Evolutionary conservation across 2,329 filamentous ascomycete genomes (phyloP).

Genomic region (Fusarium sp.): DNA sequence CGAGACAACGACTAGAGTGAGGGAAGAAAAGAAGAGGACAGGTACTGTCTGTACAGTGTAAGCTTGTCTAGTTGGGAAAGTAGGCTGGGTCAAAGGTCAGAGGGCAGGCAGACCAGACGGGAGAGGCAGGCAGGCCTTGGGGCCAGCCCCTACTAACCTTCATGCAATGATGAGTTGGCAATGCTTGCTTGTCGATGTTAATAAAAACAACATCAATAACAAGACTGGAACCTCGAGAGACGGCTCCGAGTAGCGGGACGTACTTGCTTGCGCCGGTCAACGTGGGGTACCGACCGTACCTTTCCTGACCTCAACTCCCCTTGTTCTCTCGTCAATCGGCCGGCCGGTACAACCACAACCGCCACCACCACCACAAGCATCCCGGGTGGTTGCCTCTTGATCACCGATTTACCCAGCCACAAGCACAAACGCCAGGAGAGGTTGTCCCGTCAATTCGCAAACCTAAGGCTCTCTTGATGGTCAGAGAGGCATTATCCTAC

Average conservation of each 20-base stretch:
- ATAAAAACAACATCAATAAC: conserved; percentile 51
- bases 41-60: not conserved
- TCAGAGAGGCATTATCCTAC: not conserved
- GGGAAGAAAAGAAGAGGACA: conserved; percentile 33
- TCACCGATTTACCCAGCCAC: conserved; percentile 3
- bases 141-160: conserved; percentile 58
- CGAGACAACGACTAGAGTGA: conserved; percentile 40
- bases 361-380: not conserved
- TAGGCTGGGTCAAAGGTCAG: not conserved
- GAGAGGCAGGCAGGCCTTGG: conserved; percentile 29
- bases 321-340: not conserved
- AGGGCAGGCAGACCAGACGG: conserved; percentile 6
- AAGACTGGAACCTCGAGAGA: conserved; percentile 37
- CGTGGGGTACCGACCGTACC: conserved; percentile 37
- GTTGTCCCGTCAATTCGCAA: not conserved
- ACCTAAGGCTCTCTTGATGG: not conserved
- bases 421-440: conserved; percentile 1
- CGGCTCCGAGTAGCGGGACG: conserved; percentile 36
- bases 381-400: not conserved
- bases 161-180: conserved; percentile 86
- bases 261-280: conserved; percentile 32
- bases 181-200: conserved; percentile 68
- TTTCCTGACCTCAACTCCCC: not conserved
- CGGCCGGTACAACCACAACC: not conserved
- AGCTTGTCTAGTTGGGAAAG: not conserved